phyloP scores from a whole-genome alignment of 345 rosid species.

The Abelmoschus esculentus region DNA sequence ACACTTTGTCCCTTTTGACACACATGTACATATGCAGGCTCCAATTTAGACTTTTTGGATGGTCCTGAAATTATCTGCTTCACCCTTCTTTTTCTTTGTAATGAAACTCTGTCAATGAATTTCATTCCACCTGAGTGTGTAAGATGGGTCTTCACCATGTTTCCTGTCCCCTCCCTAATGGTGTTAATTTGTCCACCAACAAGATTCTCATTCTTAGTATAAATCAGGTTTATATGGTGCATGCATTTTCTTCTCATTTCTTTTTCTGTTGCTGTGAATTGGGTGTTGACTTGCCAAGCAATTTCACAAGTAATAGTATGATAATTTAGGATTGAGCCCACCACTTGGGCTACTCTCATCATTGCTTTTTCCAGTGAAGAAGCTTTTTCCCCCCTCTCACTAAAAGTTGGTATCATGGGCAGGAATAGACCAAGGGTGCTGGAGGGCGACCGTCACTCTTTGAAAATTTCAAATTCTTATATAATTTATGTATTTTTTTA shows the following conservation, averaged over 20 bases:
- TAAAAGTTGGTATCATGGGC: no score
- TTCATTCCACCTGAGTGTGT: constrained; percentile 9
- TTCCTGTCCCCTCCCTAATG: constrained; percentile 15
- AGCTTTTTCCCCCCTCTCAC: no score
- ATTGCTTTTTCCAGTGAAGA: no score
- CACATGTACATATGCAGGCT: constrained; percentile 12
- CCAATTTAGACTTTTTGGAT: constrained; percentile 25
- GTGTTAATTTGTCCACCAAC: constrained; percentile 17
- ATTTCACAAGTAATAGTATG: neutral
- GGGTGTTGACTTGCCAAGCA: constrained; percentile 3
- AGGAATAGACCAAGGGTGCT: no score
- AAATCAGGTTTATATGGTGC: constrained; percentile 10
- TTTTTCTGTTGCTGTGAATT: constrained; percentile 1
- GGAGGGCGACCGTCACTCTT: no score
- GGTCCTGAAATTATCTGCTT: constrained; percentile 19
- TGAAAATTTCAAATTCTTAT: no score
- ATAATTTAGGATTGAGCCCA: constrained; percentile 20
- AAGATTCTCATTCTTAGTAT: constrained; percentile 14
- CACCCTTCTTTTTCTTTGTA: neutral
- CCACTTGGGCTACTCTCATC: constrained; percentile 16
- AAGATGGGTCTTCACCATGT: constrained; percentile 18
- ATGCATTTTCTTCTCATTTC: constrained; percentile 4
- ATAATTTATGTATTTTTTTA: no score
- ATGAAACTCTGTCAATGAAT: constrained; percentile 10
- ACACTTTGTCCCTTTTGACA: constrained; percentile 26